Conservation (phyloP, 83 land plant genomes). For the Larix sibirica region DNA sequence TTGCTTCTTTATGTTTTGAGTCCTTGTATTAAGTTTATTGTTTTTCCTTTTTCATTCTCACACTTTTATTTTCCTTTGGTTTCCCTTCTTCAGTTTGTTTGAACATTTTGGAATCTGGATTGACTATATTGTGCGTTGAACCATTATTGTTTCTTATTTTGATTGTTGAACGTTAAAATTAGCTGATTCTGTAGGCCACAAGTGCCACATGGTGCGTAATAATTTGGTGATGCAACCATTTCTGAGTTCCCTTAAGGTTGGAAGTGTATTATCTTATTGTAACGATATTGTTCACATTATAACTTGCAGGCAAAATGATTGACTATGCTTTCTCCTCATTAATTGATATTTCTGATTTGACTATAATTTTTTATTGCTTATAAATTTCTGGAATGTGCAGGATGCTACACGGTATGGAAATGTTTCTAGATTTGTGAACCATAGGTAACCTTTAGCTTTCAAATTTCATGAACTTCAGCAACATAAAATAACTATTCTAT, state of each 20-base stretch:
- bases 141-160: not conserved
- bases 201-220: not conserved
- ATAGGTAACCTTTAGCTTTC: not conserved
- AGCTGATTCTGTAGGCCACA: not conserved
- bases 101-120: not conserved
- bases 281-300: too few relatives aligned
- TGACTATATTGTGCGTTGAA: not conserved
- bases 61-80: not conserved
- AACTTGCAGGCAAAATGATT: not conserved
- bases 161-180: too few relatives aligned
- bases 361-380: not conserved
- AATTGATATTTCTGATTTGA: not conserved
- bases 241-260: not conserved
- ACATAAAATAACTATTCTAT: not conserved
- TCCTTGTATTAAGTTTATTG: not conserved
- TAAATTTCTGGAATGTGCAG: conserved; percentile 6
- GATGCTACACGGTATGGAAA: conserved; percentile 31
- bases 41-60: not conserved
- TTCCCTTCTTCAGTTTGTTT: not conserved
- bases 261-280: not conserved
- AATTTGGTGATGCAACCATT: not conserved
- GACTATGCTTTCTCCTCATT: not conserved
- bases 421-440: conserved; percentile 31
- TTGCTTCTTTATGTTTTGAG: not conserved
- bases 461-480: not conserved